Base-by-base conservation (phyloP, 2,329 filamentous ascomycete genomes). In the Xylariaceae sp. region DNA sequence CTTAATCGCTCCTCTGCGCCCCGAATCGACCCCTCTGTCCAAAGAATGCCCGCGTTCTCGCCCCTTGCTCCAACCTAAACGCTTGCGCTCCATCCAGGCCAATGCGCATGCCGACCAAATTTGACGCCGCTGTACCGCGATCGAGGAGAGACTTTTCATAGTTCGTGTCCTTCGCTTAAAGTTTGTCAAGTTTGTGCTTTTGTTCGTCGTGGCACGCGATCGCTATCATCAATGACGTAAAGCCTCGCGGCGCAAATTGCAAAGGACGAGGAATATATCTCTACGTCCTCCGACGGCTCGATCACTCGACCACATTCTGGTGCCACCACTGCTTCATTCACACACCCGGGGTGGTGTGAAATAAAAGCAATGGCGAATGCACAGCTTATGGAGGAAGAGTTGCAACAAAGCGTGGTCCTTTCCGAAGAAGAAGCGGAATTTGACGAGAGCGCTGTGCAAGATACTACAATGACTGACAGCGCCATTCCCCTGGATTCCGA, bases 381-480 rank as follows among this genome's bases (percentile, higher is more conserved):
- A 53, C 79, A 80, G 63, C 71, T 76, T 48, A 81, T 80, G 71
- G 76, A 82, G 65, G 79, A 83, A 56, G 77, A 82, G 67, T 72
- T 81, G 54, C 80, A 81, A 63, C 77, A 80, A 62, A 81, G 78
- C 66, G 76, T 75, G 43, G 71, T 78, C 60, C 71, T 76, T 53
- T 79, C 78, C 4, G 77, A 79, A 54, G 76, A 75, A 30, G 70
- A 73, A 45, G 69, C 67, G 47, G 72, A 71, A 31, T 65, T 67
- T 53, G 57, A 60, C 31, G 74, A 72, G 47, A 74, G 76, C 30
- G 57, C 61, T 39, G 54, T 58, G 6, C 63, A 64, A 31, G 65
- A 67, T 37, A 63, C 67, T 30, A 62, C 69, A 50, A 64, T 64
- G 43, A 62, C 66, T 56, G 66, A 63, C 44, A 60, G 55, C 31